Percentiles rank a stretch among this genome's conserved stretches.
phyloP scores from a whole-genome alignment of 768 basidiomycete genomes.

The Chalciporus piperatus region DNA sequence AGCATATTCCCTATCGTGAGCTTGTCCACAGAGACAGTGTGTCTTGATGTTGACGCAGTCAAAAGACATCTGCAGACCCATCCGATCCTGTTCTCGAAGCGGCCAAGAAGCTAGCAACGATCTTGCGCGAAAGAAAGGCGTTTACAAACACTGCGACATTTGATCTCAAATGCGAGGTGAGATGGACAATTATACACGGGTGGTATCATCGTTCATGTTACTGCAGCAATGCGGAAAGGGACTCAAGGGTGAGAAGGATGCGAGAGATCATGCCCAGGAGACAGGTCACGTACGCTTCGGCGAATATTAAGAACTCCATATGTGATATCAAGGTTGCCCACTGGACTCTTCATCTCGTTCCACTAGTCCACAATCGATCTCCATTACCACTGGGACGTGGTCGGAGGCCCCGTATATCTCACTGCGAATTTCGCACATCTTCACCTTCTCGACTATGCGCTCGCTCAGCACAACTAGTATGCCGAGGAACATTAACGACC shows the following conservation, averaged over 20 bases:
- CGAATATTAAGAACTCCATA: conserved; percentile 56
- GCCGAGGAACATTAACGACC: conserved; percentile 1
- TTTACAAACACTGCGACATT: conserved; percentile 93
- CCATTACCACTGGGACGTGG: conserved; percentile 79
- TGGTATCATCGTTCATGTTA: conserved; percentile 5
- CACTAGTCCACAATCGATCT: conserved; percentile 52
- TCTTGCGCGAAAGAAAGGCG: conserved; percentile 72
- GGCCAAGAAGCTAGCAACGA: conserved; percentile 66
- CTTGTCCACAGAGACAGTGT: background rate
- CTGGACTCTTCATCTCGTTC: conserved; percentile 7
- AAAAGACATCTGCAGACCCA: conserved; percentile 32
- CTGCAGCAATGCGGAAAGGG: conserved; percentile 75
- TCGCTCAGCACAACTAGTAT: conserved; percentile 71
- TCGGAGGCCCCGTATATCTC: conserved; percentile 89
- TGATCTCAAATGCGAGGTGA: conserved; percentile 82
- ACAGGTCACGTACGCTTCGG: conserved; percentile 87
- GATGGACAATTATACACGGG: conserved; percentile 11
- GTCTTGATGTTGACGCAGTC: conserved; percentile 24
- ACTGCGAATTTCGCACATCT: conserved; percentile 81
- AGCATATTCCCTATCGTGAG: conserved; percentile 70
- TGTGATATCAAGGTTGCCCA: background rate
- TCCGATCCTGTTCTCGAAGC: conserved; percentile 59
- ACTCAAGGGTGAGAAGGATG: conserved; percentile 92
- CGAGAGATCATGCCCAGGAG: conserved; percentile 79
- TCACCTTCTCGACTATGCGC: conserved; percentile 58